Evolutionary conservation across 176 grass and related monocot genomes (phyloP).

Genomic region (Cenchrus purpureus): DNA sequence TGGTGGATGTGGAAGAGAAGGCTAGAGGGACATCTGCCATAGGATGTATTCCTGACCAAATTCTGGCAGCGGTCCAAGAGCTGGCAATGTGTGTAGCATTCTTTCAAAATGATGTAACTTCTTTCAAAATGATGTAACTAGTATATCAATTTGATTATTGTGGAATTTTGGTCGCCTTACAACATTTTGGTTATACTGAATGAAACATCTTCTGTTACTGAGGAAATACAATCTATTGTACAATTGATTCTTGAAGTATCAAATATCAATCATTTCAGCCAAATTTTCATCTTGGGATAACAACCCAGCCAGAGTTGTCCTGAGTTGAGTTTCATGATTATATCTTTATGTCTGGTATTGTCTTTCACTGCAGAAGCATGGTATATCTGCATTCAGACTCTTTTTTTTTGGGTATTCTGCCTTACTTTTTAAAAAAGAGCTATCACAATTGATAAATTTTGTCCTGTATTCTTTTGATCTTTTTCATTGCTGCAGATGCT

Average conservation of each 20-base stretch:
- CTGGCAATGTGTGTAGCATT: slow-evolving; percentile 48
- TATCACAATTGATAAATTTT: slow-evolving; percentile 18
- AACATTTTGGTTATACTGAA: slow-evolving; percentile 38
- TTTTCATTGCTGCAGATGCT: too few species aligned
- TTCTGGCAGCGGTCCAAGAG: slow-evolving; percentile 14
- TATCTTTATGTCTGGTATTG: slow-evolving; percentile 34
- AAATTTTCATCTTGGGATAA: background rate
- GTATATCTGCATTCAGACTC: slow-evolving; percentile 12
- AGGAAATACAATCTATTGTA: slow-evolving; percentile 11
- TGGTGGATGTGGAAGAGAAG: slow-evolving; percentile 19
- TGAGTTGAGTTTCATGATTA: slow-evolving; percentile 10
- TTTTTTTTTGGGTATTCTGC: background rate
- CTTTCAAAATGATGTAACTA: slow-evolving; percentile 58
- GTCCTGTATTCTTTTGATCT: background rate
- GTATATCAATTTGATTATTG: slow-evolving; percentile 44
- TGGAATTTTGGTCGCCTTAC: slow-evolving; percentile 35
- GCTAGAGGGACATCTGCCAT: background rate
- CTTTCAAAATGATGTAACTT: slow-evolving; percentile 59
- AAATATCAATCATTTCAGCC: background rate
- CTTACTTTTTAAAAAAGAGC: background rate
- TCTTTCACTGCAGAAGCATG: background rate
- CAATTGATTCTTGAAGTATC: slow-evolving; percentile 19
- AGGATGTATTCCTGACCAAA: slow-evolving; percentile 9
- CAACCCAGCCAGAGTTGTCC: background rate
- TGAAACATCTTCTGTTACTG: slow-evolving; percentile 25